phyloP scores from a whole-genome alignment of 768 basidiomycete species.

The Podaxis rugospora region DNA sequence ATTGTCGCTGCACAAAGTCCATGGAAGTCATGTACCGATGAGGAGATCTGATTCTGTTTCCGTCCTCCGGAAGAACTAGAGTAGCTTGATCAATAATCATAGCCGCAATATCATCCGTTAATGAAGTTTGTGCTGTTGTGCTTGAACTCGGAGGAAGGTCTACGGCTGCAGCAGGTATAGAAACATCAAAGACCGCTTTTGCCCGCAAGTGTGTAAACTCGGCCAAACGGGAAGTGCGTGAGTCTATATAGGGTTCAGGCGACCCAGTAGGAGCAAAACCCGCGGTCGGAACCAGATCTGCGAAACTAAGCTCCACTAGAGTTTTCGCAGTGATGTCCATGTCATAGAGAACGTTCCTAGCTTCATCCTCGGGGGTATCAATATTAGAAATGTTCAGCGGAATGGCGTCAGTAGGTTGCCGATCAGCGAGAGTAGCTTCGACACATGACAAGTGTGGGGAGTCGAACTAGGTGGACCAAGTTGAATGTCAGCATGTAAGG shows the following conservation, averaged over 20 bases:
- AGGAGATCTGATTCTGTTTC: constrained; percentile 24
- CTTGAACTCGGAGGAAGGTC: constrained; percentile 8
- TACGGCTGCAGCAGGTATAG: not conserved
- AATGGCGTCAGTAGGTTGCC: not conserved
- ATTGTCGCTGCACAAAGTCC: constrained; percentile 63
- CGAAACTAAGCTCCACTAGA: not conserved
- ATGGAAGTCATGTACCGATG: constrained; percentile 73
- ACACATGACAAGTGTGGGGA: not conserved
- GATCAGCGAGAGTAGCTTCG: not conserved
- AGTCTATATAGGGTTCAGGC: constrained; percentile 20
- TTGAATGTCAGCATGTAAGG: not conserved
- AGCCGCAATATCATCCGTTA: constrained; percentile 23
- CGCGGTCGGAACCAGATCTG: not conserved
- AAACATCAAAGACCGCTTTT: constrained; percentile 23
- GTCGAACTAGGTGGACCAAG: too few relatives aligned
- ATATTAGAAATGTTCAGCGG: not conserved
- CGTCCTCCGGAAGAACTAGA: constrained; percentile 32
- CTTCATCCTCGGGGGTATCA: not conserved
- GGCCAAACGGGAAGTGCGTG: constrained; percentile 27
- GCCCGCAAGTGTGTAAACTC: constrained; percentile 39
- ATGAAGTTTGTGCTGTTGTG: constrained; percentile 20
- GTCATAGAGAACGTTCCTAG: not conserved
- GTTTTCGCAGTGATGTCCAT: not conserved
- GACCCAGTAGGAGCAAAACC: not conserved
- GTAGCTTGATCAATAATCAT: constrained; percentile 39